A percentile compares a stretch with the other conserved stretches of the same genome.
Evolutionary conservation across 2,329 filamentous ascomycete genomes (phyloP).

Genomic region (Ophiosphaerella herpotricha): DNA sequence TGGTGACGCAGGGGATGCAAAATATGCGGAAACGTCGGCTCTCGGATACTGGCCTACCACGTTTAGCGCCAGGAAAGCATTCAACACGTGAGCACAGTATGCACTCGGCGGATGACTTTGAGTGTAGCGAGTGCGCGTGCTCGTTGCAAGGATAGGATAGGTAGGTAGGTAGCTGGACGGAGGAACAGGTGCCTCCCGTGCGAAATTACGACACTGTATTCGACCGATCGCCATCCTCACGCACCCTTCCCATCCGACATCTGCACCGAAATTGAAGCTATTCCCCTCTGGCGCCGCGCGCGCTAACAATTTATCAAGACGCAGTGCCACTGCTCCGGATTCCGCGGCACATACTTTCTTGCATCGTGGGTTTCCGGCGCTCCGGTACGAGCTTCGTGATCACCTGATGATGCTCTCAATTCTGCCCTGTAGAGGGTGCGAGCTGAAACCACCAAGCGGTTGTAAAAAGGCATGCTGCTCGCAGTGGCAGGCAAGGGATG

Average conservation of each 20-base stretch:
- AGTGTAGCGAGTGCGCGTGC: no score
- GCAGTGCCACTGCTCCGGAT: conserved; percentile 4
- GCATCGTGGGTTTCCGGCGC: conserved; percentile 1
- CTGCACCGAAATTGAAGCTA: conserved; percentile 3
- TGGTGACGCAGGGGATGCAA: conserved; percentile 21
- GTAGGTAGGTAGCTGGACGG: no score
- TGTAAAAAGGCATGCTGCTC: not conserved
- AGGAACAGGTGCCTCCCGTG: no score
- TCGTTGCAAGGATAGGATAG: no score
- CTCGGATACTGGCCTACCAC: not conserved
- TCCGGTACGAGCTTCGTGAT: not conserved
- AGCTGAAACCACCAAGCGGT: not conserved
- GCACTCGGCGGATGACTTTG: not conserved
- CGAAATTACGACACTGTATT: no score
- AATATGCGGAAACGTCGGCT: conserved; percentile 7
- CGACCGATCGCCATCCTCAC: conserved; percentile 12
- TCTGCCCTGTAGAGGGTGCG: not conserved
- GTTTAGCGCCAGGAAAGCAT: conserved; percentile 5
- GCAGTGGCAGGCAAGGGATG: not conserved
- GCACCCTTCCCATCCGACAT: conserved; percentile 1
- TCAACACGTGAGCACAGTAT: conserved; percentile 12
- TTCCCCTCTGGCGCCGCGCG: not conserved
- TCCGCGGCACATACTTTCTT: not conserved
- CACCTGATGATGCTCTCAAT: not conserved
- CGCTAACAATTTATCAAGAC: not conserved